Base-by-base conservation (phyloP, 495 filamentous ascomycete species). In the Penicillium soppii region DNA sequence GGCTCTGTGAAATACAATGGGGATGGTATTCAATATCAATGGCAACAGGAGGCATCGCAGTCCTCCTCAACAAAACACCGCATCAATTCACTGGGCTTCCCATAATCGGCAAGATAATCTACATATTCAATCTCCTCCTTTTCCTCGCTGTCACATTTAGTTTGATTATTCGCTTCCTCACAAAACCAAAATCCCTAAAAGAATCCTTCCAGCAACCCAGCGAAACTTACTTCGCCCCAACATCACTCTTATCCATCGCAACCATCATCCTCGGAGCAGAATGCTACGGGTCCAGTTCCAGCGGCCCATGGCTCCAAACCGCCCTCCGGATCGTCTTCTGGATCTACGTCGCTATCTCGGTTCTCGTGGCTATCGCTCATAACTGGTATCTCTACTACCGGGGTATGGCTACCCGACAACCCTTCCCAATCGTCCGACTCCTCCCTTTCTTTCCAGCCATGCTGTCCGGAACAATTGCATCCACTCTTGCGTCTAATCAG, bases 21-120 rank as follows among this genome's bases (percentile, higher is more conserved):
- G n/a, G n/a, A n/a, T n/a, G n/a, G n/a, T n/a, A n/a, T n/a, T n/a
- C n/a, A n/a, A n/a, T n/a, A n/a, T n/a, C n/a, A n/a, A n/a, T n/a
- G n/a, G n/a, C n/a, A n/a, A n/a, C n/a, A n/a, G n/a, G n/a, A n/a
- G n/a, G n/a, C n/a, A n/a, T n/a, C n/a, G n/a, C n/a, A n/a, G 63
- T 83, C n/a, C 59, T 82, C 26, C 67, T 87, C 10, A 71, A 73
- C 39, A 64, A 73, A 20, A 70, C 72, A 10, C 83, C 81, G 0
- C 70, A 82, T 44, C 71, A 73, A 21, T 83, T 84, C 58, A 53
- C 52, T 2, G 79, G 80, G 27, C 70, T 85, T 1, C 69, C 67
- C 15, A 72, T 66, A 8, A 76, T 84, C 54, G 82, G 83, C 5
- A 81, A 77, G 7, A 52, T 78, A 17, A 57, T 85, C 43, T 86